Conservation (phyloP, 805 yeast genomes). For the Sugiyamaella marilandica region DNA sequence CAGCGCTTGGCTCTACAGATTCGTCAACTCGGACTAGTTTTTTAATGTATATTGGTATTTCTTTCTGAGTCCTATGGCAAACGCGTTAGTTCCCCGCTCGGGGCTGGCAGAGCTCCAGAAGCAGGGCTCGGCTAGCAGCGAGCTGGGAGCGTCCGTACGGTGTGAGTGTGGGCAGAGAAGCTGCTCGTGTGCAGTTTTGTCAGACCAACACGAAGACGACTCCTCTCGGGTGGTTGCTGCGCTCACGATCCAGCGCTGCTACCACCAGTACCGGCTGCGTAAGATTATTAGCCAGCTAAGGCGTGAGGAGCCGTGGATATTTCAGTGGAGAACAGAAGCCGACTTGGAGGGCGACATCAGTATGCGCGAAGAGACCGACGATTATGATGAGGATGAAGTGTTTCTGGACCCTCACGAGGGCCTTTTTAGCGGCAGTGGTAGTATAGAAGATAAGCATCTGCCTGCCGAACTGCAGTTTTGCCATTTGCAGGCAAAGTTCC, state of each 20-base stretch:
- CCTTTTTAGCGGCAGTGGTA: background rate
- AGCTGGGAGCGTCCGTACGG: background rate
- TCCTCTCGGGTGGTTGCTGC: conserved; percentile 6
- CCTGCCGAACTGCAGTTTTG: conserved; percentile 11
- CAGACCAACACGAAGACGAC: background rate
- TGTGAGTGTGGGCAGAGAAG: background rate
- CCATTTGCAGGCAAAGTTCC: conserved; percentile 12
- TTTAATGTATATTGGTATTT: too few relatives aligned
- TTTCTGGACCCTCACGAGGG: background rate
- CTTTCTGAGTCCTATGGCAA: background rate
- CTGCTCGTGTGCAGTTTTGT: background rate
- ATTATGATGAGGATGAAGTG: background rate
- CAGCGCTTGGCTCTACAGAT: too few relatives aligned
- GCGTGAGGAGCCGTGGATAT: conserved; percentile 18
- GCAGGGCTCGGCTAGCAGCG: background rate
- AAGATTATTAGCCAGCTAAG: conserved; percentile 7
- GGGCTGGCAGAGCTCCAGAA: background rate
- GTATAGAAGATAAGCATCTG: background rate
- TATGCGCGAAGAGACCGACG: background rate
- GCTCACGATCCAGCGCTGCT: conserved; percentile 17
- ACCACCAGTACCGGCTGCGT: conserved; percentile 14
- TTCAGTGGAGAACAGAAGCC: conserved; percentile 12
- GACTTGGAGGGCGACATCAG: conserved; percentile 6
- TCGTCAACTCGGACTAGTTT: too few relatives aligned
- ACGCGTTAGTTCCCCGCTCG: background rate